Percentiles rank a stretch among this genome's conserved stretches.
These are phyloP conservation scores for Phaseolus coccineus DNA, from an alignment of 331 rosid species.

Conservation along the genomic window DNA sequence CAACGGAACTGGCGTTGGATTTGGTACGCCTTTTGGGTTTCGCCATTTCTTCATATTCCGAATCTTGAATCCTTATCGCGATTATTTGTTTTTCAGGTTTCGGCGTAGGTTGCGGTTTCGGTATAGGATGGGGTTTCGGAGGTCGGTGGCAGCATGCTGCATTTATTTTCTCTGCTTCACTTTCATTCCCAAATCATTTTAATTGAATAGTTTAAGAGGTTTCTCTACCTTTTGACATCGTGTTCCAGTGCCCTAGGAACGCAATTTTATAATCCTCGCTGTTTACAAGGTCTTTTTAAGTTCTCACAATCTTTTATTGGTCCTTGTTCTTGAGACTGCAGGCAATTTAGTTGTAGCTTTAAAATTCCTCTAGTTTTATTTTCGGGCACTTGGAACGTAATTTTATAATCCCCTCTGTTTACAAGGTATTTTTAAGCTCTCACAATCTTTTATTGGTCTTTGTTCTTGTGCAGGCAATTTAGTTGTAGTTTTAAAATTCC, in stretches of 20 bases:
- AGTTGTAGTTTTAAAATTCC: background rate
- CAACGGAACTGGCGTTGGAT: slow-evolving; percentile 78
- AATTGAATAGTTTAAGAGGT: background rate
- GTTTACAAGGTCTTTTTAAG: background rate
- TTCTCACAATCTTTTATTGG: background rate
- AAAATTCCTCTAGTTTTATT: background rate
- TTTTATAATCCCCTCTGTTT: background rate
- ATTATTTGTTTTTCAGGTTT: slow-evolving; percentile 61
- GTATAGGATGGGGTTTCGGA: slow-evolving; percentile 99
- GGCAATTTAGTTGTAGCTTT: background rate
- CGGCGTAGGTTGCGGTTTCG: slow-evolving; percentile 94
- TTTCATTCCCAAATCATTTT: slow-evolving; percentile 13
- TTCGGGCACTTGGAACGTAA: background rate
- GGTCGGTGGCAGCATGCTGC: slow-evolving; percentile 52
- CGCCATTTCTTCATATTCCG: background rate
- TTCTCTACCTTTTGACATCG: background rate
- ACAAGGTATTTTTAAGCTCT: background rate
- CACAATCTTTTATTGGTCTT: background rate
- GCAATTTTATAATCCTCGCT: background rate
- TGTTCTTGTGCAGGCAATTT: background rate
- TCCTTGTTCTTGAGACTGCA: too few relatives aligned
- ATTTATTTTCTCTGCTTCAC: slow-evolving; percentile 3
- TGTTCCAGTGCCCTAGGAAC: background rate
- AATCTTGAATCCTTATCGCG: slow-evolving; percentile 15
- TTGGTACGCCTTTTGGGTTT: slow-evolving; percentile 54